These are phyloP conservation scores for Incumbomyces delicatus DNA, from an alignment of 2,329 filamentous ascomycete genomes.

Conservation along the genomic window DNA sequence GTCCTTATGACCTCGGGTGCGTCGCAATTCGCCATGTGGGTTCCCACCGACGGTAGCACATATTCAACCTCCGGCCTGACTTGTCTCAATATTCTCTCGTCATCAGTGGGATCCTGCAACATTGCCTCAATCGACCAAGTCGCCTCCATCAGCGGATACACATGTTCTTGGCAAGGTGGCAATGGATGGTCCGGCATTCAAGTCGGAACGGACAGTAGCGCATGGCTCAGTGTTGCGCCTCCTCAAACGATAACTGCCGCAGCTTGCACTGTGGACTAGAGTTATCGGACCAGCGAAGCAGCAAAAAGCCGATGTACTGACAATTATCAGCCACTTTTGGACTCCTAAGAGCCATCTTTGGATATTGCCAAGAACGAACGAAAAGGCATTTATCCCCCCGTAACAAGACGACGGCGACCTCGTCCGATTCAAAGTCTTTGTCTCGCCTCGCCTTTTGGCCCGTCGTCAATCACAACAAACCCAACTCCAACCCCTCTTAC, in stretches of 20 bases:
- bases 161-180: constrained; percentile 25
- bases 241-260: constrained; percentile 16
- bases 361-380: too few relatives aligned
- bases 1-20: constrained; percentile 18
- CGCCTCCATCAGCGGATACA: constrained; percentile 24
- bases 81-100: constrained; percentile 19
- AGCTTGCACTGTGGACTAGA: background rate
- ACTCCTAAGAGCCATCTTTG: background rate
- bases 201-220: constrained; percentile 12
- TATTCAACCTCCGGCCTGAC: constrained; percentile 14
- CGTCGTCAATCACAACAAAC: too few relatives aligned
- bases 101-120: constrained; percentile 17
- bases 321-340: too few relatives aligned
- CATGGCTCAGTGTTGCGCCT: constrained; percentile 18
- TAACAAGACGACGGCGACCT: too few relatives aligned
- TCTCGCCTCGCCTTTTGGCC: too few relatives aligned
- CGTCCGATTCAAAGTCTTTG: too few relatives aligned
- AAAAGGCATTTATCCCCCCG: too few relatives aligned
- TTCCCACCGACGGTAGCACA: constrained; percentile 14
- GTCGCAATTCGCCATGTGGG: constrained; percentile 18
- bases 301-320: background rate
- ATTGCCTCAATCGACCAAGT: constrained; percentile 18
- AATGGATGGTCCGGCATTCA: constrained; percentile 14
- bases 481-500: too few relatives aligned
- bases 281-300: too few relatives aligned